A percentile compares a stretch with the other conserved stretches of the same genome.
Evolutionary conservation across 2,329 filamentous ascomycete genomes (phyloP).

Genomic region (Stemphylium vesicarium): DNA sequence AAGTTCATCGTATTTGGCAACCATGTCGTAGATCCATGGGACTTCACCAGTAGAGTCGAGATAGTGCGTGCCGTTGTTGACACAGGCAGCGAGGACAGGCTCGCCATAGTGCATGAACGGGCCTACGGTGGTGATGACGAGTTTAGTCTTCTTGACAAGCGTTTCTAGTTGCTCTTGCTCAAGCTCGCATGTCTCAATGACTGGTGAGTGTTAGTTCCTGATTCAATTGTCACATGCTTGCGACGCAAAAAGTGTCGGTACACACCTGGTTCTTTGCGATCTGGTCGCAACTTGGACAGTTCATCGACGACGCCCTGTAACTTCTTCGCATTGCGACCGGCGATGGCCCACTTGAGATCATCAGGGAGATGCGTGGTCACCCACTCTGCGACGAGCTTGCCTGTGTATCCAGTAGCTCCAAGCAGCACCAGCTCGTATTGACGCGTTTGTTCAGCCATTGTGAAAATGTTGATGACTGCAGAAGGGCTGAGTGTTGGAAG

Average conservation of each 20-base stretch:
- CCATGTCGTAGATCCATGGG: conserved; percentile 68
- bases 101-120: conserved; percentile 70
- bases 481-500: conserved; percentile 4
- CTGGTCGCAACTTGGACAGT: conserved; percentile 69
- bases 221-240: not conserved
- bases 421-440: conserved; percentile 71
- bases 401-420: conserved; percentile 82
- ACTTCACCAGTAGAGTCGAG: conserved; percentile 70
- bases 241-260: not conserved
- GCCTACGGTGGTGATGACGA: conserved; percentile 67
- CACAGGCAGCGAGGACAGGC: conserved; percentile 69
- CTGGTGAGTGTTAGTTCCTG: conserved; percentile 29
- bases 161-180: conserved; percentile 57
- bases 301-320: conserved; percentile 72
- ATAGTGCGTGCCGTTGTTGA: conserved; percentile 70
- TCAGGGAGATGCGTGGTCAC: conserved; percentile 74
- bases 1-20: conserved; percentile 64
- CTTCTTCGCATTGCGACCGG: conserved; percentile 80
- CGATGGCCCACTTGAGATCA: conserved; percentile 84
- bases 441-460: conserved; percentile 44
- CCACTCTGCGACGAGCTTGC: conserved; percentile 76
- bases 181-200: conserved; percentile 51
- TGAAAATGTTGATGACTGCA: conserved; percentile 5
- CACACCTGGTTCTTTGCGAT: conserved; percentile 73
- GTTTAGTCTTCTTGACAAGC: conserved; percentile 62